Base-by-base conservation (phyloP, 2,329 filamentous ascomycete species). In the Pyricularia grisea region DNA sequence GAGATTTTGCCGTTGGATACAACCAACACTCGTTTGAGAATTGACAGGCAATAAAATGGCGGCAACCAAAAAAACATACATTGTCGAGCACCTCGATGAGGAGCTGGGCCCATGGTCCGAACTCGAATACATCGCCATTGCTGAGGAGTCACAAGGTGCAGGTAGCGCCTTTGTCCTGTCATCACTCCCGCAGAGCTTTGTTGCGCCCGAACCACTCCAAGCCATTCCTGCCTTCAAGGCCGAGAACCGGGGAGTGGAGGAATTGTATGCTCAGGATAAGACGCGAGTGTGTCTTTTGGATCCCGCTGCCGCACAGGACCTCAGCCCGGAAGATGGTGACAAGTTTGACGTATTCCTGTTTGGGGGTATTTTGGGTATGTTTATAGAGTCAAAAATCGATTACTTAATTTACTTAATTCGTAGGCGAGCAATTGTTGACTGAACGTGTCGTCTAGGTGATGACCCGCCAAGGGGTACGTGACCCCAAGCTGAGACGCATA, bases 81-180 rank as follows among this genome's bases (percentile, higher is more conserved):
- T 98, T 75, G 94, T 98, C 74, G 94, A 98, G 83, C 94, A 99
- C 80, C 89, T 99, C 72, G 95, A 99, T 81, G 90, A 92, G 60
- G 95, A 99, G 80, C 86, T 99, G 33, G 95, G 96, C 42, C 87
- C 88, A 60, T 99, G 95, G 95, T 98, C 95, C 28, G 89, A 92
- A 72, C 87, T 98, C 68, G 95, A 99, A 82, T 99, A 99, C 81
- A 83, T 88, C 69, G 87, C 91, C 75, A 97, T 99, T 77, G 93
- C 93, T 67, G 83, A 86, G 71, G 95, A 99, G 82, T 93, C 91
- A 68, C 82, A 88, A 71, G 84, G 85, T 28, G 81, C 87, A 3
- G 86, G 87, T 42, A 87, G 89, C 69, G 84, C 83, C 67, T 97
- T 98, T 78, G 87, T 92, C 73, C 87, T 97, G 70, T 96, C 93